Evolutionary conservation across 179 eudicot genomes (phyloP).

Genomic region (Gypsophila paniculata): DNA sequence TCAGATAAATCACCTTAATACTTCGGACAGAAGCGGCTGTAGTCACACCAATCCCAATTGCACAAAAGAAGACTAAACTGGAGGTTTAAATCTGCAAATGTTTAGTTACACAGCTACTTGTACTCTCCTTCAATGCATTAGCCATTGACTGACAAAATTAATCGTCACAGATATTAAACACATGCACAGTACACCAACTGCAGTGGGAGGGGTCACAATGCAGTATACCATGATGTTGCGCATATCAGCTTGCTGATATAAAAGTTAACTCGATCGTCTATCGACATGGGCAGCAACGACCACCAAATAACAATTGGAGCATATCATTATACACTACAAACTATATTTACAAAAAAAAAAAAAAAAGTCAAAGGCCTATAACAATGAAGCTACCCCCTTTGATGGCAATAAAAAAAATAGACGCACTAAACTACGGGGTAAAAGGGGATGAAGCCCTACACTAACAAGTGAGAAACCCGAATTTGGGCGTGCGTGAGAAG

Average conservation of each 20-base stretch:
- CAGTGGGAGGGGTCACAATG: too few species aligned
- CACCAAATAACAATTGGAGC: constrained; percentile 11
- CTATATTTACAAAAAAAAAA: constrained; percentile 64
- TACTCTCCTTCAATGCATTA: background rate
- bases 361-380: constrained; percentile 49
- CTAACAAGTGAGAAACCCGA: constrained; percentile 28
- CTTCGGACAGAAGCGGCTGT: too few species aligned
- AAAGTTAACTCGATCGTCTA: too few species aligned
- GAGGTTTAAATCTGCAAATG: background rate
- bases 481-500: constrained; percentile 2
- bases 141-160: background rate
- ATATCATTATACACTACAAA: constrained; percentile 32
- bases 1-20: too few species aligned
- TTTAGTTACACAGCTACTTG: background rate
- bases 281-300: constrained; percentile 4
- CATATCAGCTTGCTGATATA: background rate
- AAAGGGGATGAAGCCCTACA: constrained; percentile 39
- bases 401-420: constrained; percentile 35
- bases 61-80: background rate
- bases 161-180: background rate
- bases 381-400: constrained; percentile 38
- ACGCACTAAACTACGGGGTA: constrained; percentile 42
- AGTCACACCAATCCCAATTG: background rate
- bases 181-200: too few species aligned
- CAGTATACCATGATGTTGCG: background rate